These are phyloP conservation scores for Zygoascus hellenicus DNA, from an alignment of 1,139 yeast species.

Conservation along the genomic window DNA sequence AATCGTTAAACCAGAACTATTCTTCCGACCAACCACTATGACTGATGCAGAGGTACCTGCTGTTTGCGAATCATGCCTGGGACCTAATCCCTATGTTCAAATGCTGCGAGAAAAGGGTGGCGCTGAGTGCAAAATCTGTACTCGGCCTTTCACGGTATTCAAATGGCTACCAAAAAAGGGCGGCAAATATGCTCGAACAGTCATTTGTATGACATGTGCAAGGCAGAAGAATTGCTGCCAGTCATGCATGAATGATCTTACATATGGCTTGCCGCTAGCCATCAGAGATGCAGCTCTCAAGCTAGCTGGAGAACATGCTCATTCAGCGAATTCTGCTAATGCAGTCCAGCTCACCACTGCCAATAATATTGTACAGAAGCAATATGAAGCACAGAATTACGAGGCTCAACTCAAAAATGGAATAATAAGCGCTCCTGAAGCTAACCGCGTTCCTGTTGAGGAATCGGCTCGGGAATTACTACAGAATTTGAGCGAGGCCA, in stretches of 20 bases:
- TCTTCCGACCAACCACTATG: not conserved
- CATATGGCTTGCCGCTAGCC: constrained; percentile 71
- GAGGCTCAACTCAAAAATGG: constrained; percentile 41
- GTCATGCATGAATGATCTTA: constrained; percentile 74
- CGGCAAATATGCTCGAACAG: constrained; percentile 26
- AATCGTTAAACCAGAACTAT: too few species aligned
- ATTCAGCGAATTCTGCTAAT: constrained; percentile 30
- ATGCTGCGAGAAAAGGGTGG: constrained; percentile 73
- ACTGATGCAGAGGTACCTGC: constrained; percentile 47
- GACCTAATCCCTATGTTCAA: constrained; percentile 55
- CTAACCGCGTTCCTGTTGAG: constrained; percentile 20
- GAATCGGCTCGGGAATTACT: constrained; percentile 38
- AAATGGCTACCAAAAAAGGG: constrained; percentile 50
- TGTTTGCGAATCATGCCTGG: constrained; percentile 69
- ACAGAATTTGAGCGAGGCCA: constrained; percentile 38
- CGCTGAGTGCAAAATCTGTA: constrained; percentile 61
- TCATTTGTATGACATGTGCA: constrained; percentile 73
- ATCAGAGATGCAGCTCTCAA: constrained; percentile 77
- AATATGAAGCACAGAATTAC: constrained; percentile 48
- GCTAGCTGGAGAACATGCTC: constrained; percentile 45
- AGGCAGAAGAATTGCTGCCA: constrained; percentile 80
- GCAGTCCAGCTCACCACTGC: constrained; percentile 26
- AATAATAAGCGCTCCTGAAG: constrained; percentile 25
- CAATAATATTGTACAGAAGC: constrained; percentile 43
- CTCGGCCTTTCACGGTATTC: constrained; percentile 76